These are phyloP conservation scores for Terana coerulea DNA, from an alignment of 768 basidiomycete genomes.

Conservation along the genomic window DNA sequence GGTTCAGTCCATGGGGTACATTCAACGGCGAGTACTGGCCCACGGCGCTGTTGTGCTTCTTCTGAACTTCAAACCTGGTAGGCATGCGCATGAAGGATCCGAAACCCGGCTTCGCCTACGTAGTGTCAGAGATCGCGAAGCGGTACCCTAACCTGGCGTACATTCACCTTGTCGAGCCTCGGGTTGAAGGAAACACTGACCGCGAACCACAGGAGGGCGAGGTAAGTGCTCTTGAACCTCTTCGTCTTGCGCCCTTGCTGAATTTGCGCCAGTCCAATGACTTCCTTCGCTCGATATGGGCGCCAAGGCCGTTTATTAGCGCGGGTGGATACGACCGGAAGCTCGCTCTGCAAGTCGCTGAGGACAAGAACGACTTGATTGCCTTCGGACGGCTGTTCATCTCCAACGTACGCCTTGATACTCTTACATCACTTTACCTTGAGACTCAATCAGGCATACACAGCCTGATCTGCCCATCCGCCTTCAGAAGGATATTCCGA, in stretches of 20 bases:
- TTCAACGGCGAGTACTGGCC: constrained; percentile 23
- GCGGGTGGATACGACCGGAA: constrained; percentile 22
- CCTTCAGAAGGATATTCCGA: constrained; percentile 9
- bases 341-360: constrained; percentile 17
- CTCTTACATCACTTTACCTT: neutral
- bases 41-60: neutral
- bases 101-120: constrained; percentile 48
- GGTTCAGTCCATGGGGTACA: constrained; percentile 32
- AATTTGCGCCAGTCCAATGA: constrained; percentile 14
- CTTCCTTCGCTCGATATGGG: constrained; percentile 24
- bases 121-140: constrained; percentile 38
- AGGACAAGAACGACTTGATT: constrained; percentile 10
- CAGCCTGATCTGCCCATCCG: constrained; percentile 17
- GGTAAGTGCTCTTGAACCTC: constrained; percentile 5
- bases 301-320: constrained; percentile 16
- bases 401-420: constrained; percentile 5
- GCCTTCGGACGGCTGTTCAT: constrained; percentile 13
- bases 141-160: constrained; percentile 39
- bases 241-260: neutral
- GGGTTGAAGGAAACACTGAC: constrained; percentile 8
- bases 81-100: constrained; percentile 53
- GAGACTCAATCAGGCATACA: neutral
- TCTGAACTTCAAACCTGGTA: constrained; percentile 7
- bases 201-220: constrained; percentile 8
- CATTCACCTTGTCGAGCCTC: constrained; percentile 33